Evolutionary conservation across 495 filamentous ascomycete genomes (phyloP).

Genomic region (Hamigera avellanea): DNA sequence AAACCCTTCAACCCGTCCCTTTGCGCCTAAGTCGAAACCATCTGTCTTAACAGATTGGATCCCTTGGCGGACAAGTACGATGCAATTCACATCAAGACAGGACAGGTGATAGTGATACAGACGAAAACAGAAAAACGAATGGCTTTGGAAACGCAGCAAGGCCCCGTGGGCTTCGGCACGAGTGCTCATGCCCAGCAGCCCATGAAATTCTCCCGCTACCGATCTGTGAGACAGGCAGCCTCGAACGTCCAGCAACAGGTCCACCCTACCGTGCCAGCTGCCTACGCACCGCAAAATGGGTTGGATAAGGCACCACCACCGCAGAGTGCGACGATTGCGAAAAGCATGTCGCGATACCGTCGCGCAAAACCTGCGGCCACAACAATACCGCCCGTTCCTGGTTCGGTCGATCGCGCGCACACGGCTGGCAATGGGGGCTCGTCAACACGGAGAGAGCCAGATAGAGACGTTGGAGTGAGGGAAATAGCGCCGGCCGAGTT

Average conservation of each 20-base stretch:
- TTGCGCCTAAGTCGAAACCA: no score
- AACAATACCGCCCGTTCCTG: conserved; percentile 12
- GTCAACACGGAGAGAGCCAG: background rate
- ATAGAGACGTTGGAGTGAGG: no score
- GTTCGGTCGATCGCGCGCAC: conserved; percentile 10
- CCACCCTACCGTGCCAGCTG: background rate
- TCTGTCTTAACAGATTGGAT: no score
- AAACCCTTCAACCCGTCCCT: no score
- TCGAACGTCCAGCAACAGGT: conserved; percentile 6
- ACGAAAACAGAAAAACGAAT: conserved; percentile 1
- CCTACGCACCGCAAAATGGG: background rate
- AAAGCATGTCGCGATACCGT: conserved; percentile 50
- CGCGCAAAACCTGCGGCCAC: conserved; percentile 23
- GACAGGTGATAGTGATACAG: background rate
- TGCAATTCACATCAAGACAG: no score
- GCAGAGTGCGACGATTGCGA: conserved; percentile 28
- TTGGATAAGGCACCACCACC: background rate
- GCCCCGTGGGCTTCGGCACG: background rate
- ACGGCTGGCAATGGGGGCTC: background rate
- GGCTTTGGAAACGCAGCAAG: conserved; percentile 11
- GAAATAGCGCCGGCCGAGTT: conserved; percentile 2
- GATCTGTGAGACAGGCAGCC: conserved; percentile 19
- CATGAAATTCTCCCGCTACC: conserved; percentile 27
- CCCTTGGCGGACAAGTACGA: no score
- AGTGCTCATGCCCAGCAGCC: background rate